Conservation (phyloP, 75 land plant genomes). For the Chamaecyparis obtusa region DNA sequence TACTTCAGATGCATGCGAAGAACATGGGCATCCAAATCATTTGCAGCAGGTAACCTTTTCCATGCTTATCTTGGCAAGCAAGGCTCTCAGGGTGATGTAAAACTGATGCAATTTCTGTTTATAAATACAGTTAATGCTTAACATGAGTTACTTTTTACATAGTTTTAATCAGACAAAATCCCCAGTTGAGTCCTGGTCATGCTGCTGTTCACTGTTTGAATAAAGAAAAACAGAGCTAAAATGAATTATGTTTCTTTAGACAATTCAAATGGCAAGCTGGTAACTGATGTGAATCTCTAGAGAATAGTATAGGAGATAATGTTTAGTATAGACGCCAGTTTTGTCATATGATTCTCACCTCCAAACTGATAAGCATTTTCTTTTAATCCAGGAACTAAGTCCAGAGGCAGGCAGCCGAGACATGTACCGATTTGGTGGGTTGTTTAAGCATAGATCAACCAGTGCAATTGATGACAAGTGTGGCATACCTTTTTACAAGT, state of each 20-base stretch:
- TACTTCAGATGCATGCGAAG: slow-evolving; percentile 4
- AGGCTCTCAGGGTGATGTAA: background rate
- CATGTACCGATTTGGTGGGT: slow-evolving; percentile 1
- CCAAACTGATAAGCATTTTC: background rate
- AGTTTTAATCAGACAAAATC: background rate
- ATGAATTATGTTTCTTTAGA: background rate
- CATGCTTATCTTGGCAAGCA: background rate
- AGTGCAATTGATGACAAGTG: background rate
- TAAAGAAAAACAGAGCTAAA: slow-evolving; percentile 2
- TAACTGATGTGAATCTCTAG: background rate
- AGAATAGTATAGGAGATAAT: background rate
- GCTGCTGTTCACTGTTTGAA: background rate
- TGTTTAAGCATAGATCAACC: slow-evolving; percentile 1
- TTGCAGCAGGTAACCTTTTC: slow-evolving; percentile 8
- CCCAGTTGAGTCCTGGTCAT: background rate
- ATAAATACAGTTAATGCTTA: background rate
- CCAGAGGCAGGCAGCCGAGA: background rate
- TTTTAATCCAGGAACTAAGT: slow-evolving; percentile 6
- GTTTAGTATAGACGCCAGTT: background rate
- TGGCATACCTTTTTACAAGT: background rate
- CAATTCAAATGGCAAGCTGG: background rate
- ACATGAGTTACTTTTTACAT: background rate
- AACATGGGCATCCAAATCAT: background rate
- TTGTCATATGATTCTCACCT: background rate
- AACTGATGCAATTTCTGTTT: background rate